Conservation (phyloP, 73 alveolate genomes). For the Paramecium biaurelia region DNA sequence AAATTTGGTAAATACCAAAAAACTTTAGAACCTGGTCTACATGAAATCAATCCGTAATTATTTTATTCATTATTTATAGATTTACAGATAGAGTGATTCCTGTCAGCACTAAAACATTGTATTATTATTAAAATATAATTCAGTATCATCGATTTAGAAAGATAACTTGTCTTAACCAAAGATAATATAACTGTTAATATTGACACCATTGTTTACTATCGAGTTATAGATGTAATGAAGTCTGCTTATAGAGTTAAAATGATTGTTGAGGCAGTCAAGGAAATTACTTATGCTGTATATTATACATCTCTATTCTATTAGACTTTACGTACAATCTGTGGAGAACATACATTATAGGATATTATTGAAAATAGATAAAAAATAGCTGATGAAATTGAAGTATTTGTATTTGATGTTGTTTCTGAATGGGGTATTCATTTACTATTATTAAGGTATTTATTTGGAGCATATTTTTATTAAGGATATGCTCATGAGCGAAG, state of each 20-base stretch:
- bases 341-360: conserved; percentile 58
- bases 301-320: not conserved
- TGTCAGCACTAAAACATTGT: conserved; percentile 42
- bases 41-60: conserved; percentile 40
- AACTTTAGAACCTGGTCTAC: conserved; percentile 64
- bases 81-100: not conserved
- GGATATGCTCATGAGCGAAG: conserved; percentile 50
- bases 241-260: conserved; percentile 52
- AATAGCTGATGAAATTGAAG: conserved; percentile 59
- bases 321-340: conserved; percentile 56
- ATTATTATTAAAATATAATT: not conserved
- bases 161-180: conserved; percentile 49
- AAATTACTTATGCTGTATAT: conserved; percentile 51
- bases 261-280: conserved; percentile 18
- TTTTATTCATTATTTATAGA: not conserved
- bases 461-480: conserved; percentile 56
- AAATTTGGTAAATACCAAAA: conserved; percentile 54
- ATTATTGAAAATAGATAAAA: conserved; percentile 56
- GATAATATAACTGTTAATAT: conserved; percentile 60
- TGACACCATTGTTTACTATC: conserved; percentile 53
- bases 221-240: conserved; percentile 54
- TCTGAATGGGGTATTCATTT: conserved; percentile 30
- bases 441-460: conserved; percentile 33
- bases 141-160: conserved; percentile 46
- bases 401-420: conserved; percentile 53